Evolutionary conservation across 257 asterid genomes (phyloP).

Genomic region (Thymus quinquecostatus): DNA sequence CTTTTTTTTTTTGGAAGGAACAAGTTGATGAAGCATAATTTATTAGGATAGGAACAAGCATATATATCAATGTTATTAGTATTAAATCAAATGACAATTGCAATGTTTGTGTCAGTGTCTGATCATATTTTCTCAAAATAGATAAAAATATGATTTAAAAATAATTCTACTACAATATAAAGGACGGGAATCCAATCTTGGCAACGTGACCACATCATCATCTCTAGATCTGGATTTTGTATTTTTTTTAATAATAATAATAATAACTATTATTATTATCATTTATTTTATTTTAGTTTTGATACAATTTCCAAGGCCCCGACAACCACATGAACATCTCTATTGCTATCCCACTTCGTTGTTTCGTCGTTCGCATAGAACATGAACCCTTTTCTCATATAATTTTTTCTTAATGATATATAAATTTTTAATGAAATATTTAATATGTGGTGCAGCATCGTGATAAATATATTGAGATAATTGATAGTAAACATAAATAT

Average conservation of each 20-base stretch:
- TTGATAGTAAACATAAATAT: no score
- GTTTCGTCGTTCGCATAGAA: not conserved
- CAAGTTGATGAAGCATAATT: not conserved
- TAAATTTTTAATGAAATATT: not conserved
- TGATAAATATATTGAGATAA: no score
- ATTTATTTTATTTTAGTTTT: not conserved
- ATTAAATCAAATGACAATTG: not conserved
- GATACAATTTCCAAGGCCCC: not conserved
- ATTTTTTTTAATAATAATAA: not conserved
- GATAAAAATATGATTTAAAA: not conserved
- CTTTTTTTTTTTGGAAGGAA: not conserved
- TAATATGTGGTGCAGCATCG: no score
- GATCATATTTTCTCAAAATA: not conserved
- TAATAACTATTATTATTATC: not conserved
- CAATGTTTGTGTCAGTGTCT: not conserved
- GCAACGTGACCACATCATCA: conserved; percentile 24
- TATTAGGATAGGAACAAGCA: not conserved
- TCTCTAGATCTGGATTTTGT: conserved; percentile 31
- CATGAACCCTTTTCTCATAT: not conserved
- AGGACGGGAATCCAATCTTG: conserved; percentile 33
- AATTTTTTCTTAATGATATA: not conserved
- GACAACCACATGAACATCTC: conserved; percentile 8
- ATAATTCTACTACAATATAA: not conserved
- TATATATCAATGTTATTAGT: not conserved
- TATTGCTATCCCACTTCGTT: conserved; percentile 17